Evolutionary conservation across 73 alveolate species (phyloP).

Genomic region (Breviolum minutum): DNA sequence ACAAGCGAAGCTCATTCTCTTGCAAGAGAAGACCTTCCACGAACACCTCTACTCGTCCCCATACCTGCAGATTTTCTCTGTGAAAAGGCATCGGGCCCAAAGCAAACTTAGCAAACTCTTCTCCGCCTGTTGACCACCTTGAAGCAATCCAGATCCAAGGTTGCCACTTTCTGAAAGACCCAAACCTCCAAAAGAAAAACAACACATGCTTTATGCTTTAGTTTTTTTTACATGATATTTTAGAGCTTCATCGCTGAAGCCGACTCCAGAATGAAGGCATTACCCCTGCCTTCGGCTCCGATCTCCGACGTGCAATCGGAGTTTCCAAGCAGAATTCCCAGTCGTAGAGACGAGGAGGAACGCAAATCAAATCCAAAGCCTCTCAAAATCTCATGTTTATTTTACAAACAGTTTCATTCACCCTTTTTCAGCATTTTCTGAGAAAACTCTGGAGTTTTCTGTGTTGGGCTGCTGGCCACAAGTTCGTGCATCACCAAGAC

Average conservation of each 20-base stretch:
- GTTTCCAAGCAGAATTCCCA: slow-evolving; percentile 5
- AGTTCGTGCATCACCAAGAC: neutral
- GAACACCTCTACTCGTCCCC: slow-evolving; percentile 39
- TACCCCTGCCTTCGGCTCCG: neutral
- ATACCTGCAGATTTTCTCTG: neutral
- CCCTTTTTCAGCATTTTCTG: no score
- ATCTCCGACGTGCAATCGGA: neutral
- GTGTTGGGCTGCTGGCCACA: neutral
- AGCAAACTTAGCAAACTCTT: neutral
- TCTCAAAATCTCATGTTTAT: neutral
- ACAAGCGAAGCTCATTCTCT: neutral
- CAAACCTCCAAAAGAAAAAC: neutral
- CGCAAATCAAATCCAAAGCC: slow-evolving; percentile 28
- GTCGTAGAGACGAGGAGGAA: neutral
- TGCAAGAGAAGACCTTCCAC: slow-evolving; percentile 19
- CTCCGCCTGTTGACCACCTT: neutral
- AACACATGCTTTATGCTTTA: no score
- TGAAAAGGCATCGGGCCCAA: neutral
- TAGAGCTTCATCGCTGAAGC: no score
- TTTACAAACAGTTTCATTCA: no score
- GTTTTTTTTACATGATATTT: no score
- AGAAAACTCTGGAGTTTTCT: neutral
- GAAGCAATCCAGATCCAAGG: slow-evolving; percentile 18
- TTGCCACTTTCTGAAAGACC: neutral
- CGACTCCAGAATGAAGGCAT: no score